Percentiles rank a stretch among this genome's conserved stretches.
phyloP scores from a whole-genome alignment of 2,329 filamentous ascomycete species.

The Calonectria hawksworthii region DNA sequence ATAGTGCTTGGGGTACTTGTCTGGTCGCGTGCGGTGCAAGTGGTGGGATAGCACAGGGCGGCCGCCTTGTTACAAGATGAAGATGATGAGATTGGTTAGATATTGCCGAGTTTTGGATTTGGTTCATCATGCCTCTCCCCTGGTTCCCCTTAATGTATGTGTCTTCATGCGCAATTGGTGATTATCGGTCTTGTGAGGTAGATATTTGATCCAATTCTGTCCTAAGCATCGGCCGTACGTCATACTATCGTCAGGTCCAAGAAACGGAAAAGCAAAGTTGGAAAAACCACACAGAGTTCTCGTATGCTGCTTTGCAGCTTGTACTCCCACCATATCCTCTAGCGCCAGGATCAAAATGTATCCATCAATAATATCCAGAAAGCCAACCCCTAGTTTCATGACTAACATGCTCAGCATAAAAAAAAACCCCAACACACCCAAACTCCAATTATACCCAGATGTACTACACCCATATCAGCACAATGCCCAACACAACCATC shows the following conservation, averaged over 20 bases:
- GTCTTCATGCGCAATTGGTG: neutral
- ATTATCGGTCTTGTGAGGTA: neutral
- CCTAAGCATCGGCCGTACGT: neutral
- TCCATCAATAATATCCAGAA: neutral
- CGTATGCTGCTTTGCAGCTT: neutral
- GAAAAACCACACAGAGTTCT: neutral
- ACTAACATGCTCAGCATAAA: neutral
- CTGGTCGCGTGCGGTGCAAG: neutral
- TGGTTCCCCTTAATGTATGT: neutral
- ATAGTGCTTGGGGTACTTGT: neutral
- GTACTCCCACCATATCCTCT: neutral
- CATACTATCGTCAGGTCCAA: neutral
- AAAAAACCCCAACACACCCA: neutral
- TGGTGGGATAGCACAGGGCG: neutral
- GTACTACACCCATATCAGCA: conserved; percentile 31
- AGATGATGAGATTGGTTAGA: neutral
- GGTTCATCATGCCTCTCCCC: neutral
- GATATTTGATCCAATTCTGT: neutral
- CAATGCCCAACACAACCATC: conserved; percentile 31
- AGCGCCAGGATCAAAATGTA: neutral
- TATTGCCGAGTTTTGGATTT: neutral
- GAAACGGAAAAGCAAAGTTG: neutral
- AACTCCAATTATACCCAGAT: neutral
- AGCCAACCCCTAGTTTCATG: neutral
- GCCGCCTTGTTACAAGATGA: neutral